phyloP scores from a whole-genome alignment of 2,329 filamentous ascomycete species.

The Aphanoascus verrucosus region DNA sequence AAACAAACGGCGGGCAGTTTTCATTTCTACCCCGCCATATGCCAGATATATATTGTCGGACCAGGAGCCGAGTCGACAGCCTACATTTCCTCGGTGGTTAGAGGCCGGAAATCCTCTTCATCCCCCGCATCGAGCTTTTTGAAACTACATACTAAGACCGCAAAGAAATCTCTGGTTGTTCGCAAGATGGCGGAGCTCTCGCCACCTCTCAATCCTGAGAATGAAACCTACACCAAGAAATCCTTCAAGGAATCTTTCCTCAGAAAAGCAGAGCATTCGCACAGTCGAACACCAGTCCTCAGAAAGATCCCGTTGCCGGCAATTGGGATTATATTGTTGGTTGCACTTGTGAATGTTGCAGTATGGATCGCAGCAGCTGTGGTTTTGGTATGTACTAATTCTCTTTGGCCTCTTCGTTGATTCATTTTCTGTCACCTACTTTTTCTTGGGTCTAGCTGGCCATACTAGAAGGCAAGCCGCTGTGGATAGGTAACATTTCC shows the following conservation, averaged over 20 bases:
- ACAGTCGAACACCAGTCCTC: slow-evolving; percentile 45
- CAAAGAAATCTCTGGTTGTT: neutral
- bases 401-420: neutral
- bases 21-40: neutral
- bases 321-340: slow-evolving; percentile 45
- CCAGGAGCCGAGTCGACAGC: neutral
- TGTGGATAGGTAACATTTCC: neutral
- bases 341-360: slow-evolving; percentile 45
- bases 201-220: neutral
- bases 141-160: too few species aligned
- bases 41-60: neutral
- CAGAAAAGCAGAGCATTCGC: slow-evolving; percentile 36
- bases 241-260: slow-evolving; percentile 22
- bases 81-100: neutral
- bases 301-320: slow-evolving; percentile 47
- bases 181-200: neutral
- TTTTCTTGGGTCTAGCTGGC: neutral
- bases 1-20: neutral
- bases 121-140: too few species aligned
- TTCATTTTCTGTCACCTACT: neutral
- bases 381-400: slow-evolving; percentile 39
- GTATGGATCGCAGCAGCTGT: slow-evolving; percentile 50
- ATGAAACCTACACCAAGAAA: neutral
- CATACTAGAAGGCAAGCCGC: neutral
- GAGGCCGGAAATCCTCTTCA: too few species aligned